Conservation (phyloP, 306 rosid species). For the Arachis hypogaea region DNA sequence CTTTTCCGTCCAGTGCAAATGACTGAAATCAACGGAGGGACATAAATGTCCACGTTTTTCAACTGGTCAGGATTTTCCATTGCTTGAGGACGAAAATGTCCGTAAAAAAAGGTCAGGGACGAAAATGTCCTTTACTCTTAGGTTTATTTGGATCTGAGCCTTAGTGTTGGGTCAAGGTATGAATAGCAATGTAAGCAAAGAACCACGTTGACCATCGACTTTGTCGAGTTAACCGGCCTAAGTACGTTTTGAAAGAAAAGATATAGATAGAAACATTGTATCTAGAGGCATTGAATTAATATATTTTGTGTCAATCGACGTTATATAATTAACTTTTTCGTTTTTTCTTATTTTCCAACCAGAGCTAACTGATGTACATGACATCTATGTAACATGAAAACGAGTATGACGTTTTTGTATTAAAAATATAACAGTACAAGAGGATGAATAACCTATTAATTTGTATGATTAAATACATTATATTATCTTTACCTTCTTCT, state of each 20-base stretch:
- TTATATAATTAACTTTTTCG: neutral
- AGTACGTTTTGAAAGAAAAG: constrained; percentile 48
- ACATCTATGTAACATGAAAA: constrained; percentile 11
- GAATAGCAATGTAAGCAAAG: constrained; percentile 73
- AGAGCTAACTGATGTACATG: neutral
- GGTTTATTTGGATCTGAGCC: too few relatives aligned
- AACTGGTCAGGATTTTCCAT: too few relatives aligned
- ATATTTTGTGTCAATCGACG: constrained; percentile 50
- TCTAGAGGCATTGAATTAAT: too few relatives aligned
- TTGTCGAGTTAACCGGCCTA: constrained; percentile 54
- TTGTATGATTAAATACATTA: constrained; percentile 15
- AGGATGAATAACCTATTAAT: constrained; percentile 19
- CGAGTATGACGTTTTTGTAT: neutral
- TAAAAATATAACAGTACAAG: constrained; percentile 10
- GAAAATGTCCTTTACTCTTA: too few relatives aligned
- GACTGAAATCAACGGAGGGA: too few relatives aligned
- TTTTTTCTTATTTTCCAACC: neutral
- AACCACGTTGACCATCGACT: constrained; percentile 70
- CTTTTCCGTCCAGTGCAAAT: too few relatives aligned
- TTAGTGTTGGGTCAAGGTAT: too few relatives aligned
- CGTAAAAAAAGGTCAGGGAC: too few relatives aligned
- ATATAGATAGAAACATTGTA: too few relatives aligned
- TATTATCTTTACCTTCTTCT: constrained; percentile 60
- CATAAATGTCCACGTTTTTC: too few relatives aligned
- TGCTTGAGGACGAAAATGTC: too few relatives aligned